A percentile compares a stretch with the other conserved stretches of the same genome.
Conservation (phyloP, 2,329 filamentous ascomycete species). For the Dryadomyces quercivorus region DNA sequence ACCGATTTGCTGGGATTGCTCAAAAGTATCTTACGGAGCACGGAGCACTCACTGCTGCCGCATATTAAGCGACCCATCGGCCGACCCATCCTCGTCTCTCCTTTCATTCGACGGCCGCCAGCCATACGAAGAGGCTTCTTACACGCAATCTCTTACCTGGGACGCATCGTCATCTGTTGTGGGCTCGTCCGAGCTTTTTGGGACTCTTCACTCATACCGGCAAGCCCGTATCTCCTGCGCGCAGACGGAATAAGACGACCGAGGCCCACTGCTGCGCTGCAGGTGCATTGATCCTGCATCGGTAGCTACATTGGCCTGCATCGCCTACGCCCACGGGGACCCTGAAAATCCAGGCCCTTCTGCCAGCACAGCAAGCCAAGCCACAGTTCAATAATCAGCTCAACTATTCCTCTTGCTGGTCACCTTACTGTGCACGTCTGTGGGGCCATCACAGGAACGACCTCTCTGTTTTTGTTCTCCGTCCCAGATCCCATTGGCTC, state of each 20-base stretch:
- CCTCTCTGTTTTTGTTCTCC: background rate
- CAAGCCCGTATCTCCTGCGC: too few species aligned
- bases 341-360: background rate
- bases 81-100: background rate
- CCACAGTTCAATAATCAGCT: background rate
- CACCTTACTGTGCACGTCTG: background rate
- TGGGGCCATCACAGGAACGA: background rate
- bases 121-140: too few species aligned
- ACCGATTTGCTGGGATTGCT: constrained; percentile 1
- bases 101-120: background rate
- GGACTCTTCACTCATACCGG: background rate
- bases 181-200: background rate
- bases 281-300: background rate
- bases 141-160: too few species aligned
- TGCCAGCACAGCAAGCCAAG: background rate
- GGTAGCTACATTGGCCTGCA: background rate
- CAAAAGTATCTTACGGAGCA: too few species aligned
- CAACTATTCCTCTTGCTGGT: background rate
- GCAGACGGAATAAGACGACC: background rate
- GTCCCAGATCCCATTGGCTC: background rate
- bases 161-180: background rate
- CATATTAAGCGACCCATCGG: background rate
- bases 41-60: background rate
- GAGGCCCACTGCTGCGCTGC: constrained; percentile 2
- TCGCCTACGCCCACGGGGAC: background rate